These are phyloP conservation scores for Ormosia emarginata DNA, from an alignment of 306 rosid species.

Conservation along the genomic window DNA sequence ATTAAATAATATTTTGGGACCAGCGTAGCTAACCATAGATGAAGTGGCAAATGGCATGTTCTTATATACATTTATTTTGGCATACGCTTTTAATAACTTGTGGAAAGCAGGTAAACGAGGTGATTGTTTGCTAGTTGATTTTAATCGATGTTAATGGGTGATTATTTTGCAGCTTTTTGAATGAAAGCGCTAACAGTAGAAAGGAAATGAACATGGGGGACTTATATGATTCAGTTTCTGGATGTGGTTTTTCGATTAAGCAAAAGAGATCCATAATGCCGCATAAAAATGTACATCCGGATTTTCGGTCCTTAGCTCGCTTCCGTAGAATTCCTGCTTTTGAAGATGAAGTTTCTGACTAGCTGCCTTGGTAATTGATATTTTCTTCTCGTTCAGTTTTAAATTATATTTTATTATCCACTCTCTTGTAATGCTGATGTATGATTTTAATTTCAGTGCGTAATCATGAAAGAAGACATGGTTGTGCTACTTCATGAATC, in stretches of 20 bases:
- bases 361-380: conserved; percentile 21
- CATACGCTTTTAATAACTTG: not conserved
- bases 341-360: conserved; percentile 55
- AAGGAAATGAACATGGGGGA: conserved; percentile 72
- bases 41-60: not conserved
- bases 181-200: conserved; percentile 45
- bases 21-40: not conserved
- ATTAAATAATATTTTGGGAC: not conserved
- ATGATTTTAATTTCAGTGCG: not conserved
- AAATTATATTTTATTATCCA: not conserved
- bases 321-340: conserved; percentile 62
- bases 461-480: conserved; percentile 15
- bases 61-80: not conserved
- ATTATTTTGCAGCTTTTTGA: conserved; percentile 46
- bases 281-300: conserved; percentile 39
- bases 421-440: not conserved
- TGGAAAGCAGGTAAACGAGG: not conserved
- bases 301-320: conserved; percentile 53
- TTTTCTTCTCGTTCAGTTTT: not conserved
- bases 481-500: not conserved
- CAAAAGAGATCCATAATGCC: conserved; percentile 54
- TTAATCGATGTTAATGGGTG: not conserved
- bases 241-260: conserved; percentile 60
- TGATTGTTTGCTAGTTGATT: not conserved
- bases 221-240: conserved; percentile 66